These are phyloP conservation scores for Schizophyllum amplum DNA, from an alignment of 1,284 basidiomycete species.

Conservation along the genomic window DNA sequence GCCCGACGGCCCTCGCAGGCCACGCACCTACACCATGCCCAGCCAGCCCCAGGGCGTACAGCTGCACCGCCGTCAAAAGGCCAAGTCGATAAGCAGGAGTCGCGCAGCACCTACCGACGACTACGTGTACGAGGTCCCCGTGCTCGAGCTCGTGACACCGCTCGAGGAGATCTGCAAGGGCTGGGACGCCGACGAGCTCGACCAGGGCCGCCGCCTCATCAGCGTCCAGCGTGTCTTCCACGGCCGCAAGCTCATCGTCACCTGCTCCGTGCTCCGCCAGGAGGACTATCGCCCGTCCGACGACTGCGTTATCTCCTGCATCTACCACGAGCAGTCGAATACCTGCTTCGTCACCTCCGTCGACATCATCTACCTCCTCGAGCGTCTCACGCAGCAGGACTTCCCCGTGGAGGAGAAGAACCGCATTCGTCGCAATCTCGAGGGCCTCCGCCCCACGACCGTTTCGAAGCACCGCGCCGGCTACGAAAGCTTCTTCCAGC, in stretches of 20 bases:
- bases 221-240: slow-evolving; percentile 58
- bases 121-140: slow-evolving; percentile 38
- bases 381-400: slow-evolving; percentile 75
- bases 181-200: slow-evolving; percentile 52
- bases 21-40: slow-evolving; percentile 3
- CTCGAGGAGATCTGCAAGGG: slow-evolving; percentile 42
- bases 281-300: slow-evolving; percentile 50
- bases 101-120: slow-evolving; percentile 20
- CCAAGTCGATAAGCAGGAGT: slow-evolving; percentile 28
- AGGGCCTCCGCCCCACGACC: slow-evolving; percentile 86
- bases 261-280: slow-evolving; percentile 53
- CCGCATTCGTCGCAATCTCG: slow-evolving; percentile 87
- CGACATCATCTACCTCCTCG: slow-evolving; percentile 89
- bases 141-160: slow-evolving; percentile 49
- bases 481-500: slow-evolving; percentile 82
- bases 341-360: slow-evolving; percentile 89
- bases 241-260: slow-evolving; percentile 52
- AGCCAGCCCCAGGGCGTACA: slow-evolving; percentile 13
- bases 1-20: background rate
- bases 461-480: slow-evolving; percentile 82
- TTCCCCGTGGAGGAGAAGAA: slow-evolving; percentile 97
- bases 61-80: slow-evolving; percentile 32
- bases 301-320: slow-evolving; percentile 74
- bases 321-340: slow-evolving; percentile 75
- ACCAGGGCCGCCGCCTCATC: slow-evolving; percentile 62